A percentile compares a stretch with the other conserved stretches of the same genome.
Evolutionary conservation across 1,284 basidiomycete genomes (phyloP).

Genomic region (Cystobasidiaceae sp.): DNA sequence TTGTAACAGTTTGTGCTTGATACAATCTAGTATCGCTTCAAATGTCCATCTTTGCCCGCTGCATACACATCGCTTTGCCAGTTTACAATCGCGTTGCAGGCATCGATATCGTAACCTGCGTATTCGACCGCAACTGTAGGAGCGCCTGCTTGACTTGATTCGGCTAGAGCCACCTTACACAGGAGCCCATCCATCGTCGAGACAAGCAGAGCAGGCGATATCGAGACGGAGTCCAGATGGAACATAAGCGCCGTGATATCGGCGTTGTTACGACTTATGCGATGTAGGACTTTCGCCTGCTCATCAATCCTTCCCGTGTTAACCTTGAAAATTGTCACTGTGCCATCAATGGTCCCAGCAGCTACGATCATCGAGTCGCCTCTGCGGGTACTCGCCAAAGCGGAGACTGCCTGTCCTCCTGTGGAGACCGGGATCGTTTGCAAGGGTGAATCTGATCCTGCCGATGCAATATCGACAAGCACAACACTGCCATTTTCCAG

Average conservation of each 20-base stretch:
- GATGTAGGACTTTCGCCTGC: neutral
- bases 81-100: conserved; percentile 24
- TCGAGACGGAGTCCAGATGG: neutral
- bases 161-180: conserved; percentile 21
- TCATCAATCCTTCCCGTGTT: neutral
- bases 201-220: conserved; percentile 21
- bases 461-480: conserved; percentile 1
- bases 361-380: neutral
- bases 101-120: conserved; percentile 37
- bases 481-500: conserved; percentile 14
- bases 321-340: neutral
- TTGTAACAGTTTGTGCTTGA: neutral
- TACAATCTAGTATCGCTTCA: conserved; percentile 32
- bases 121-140: conserved; percentile 32
- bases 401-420: neutral
- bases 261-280: neutral
- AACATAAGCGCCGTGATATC: conserved; percentile 26
- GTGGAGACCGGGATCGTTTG: neutral
- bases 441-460: neutral
- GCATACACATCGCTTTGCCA: conserved; percentile 12
- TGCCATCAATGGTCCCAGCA: conserved; percentile 7
- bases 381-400: neutral
- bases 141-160: no score
- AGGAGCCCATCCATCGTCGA: conserved; percentile 36
- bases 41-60: conserved; percentile 30